A percentile compares a stretch with the other conserved stretches of the same genome.
phyloP scores from a whole-genome alignment of 1,139 yeast species.

The Pichia kudriavzevii region DNA sequence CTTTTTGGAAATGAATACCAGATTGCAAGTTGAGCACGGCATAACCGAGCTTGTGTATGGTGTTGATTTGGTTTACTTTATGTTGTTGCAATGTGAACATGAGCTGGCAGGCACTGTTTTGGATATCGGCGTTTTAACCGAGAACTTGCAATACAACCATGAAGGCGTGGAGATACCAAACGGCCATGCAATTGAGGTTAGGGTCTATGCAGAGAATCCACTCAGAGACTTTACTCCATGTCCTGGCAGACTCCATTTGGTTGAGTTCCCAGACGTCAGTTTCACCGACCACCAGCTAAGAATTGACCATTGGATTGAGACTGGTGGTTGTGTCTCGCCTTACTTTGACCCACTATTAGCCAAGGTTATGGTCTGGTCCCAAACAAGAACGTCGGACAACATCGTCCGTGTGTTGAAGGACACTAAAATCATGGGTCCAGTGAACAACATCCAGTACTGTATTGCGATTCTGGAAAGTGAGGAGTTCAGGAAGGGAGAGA shows the following conservation, averaged over 20 bases:
- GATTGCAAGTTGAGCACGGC: conserved; percentile 36
- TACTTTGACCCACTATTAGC: conserved; percentile 35
- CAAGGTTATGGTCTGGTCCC: conserved; percentile 33
- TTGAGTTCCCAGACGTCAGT: conserved; percentile 22
- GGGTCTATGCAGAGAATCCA: conserved; percentile 35
- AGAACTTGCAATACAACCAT: conserved; percentile 15
- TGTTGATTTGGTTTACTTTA: conserved; percentile 31
- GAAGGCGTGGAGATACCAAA: conserved; percentile 28
- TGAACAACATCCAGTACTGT: conserved; percentile 31
- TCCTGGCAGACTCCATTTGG: conserved; percentile 32
- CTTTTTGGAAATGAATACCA: conserved; percentile 33
- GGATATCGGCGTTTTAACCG: conserved; percentile 20
- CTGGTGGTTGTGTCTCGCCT: conserved; percentile 32
- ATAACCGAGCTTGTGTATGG: conserved; percentile 32
- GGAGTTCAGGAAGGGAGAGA: conserved; percentile 24
- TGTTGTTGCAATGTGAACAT: conserved; percentile 31
- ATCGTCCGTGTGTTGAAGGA: conserved; percentile 26
- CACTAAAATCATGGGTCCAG: conserved; percentile 29
- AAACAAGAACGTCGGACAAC: conserved; percentile 24
- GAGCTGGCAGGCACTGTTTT: conserved; percentile 27
- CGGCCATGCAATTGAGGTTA: conserved; percentile 34
- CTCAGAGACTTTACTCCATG: conserved; percentile 32
- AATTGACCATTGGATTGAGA: conserved; percentile 33
- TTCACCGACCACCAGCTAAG: conserved; percentile 23
- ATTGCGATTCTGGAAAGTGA: conserved; percentile 24